Evolutionary conservation across 805 yeast species (phyloP).

Genomic region (Cyberlindnera nakhonratchasimensis): DNA sequence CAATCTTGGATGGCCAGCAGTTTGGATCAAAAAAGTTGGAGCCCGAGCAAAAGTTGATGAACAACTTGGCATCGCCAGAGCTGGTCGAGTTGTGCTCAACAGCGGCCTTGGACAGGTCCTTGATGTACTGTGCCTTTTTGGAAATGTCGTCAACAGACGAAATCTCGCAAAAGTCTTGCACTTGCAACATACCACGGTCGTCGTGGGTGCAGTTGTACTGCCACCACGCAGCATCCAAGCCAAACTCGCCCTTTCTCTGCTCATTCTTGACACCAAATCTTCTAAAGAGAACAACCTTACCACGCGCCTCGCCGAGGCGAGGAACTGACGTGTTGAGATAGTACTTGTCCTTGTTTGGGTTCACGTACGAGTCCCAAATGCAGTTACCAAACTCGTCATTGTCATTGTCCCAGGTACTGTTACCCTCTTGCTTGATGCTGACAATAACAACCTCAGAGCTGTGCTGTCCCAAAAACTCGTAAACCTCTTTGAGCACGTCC

Average conservation of each 20-base stretch:
- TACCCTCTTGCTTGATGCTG: constrained; percentile 73
- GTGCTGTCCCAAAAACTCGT: constrained; percentile 50
- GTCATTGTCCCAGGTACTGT: constrained; percentile 59
- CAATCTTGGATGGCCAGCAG: constrained; percentile 73
- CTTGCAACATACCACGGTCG: constrained; percentile 57
- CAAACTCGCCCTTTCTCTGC: constrained; percentile 42
- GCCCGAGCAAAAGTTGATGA: constrained; percentile 70
- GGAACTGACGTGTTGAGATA: constrained; percentile 56
- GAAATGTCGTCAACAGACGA: constrained; percentile 47
- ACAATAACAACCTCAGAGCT: constrained; percentile 60
- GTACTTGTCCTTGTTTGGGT: constrained; percentile 52
- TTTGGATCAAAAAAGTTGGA: constrained; percentile 65
- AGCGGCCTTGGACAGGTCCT: constrained; percentile 52
- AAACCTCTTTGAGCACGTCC: constrained; percentile 54
- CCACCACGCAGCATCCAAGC: constrained; percentile 70
- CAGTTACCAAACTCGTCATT: constrained; percentile 62
- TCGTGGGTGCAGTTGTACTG: constrained; percentile 60
- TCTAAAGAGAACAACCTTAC: constrained; percentile 63
- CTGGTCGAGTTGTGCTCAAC: constrained; percentile 43
- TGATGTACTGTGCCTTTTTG: constrained; percentile 55
- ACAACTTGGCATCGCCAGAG: constrained; percentile 50
- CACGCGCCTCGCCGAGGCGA: constrained; percentile 56
- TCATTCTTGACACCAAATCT: constrained; percentile 62
- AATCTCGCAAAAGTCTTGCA: constrained; percentile 75
- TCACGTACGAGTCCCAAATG: constrained; percentile 56